Evolutionary conservation across 768 basidiomycete species (phyloP).

Genomic region (Mycena galopus): DNA sequence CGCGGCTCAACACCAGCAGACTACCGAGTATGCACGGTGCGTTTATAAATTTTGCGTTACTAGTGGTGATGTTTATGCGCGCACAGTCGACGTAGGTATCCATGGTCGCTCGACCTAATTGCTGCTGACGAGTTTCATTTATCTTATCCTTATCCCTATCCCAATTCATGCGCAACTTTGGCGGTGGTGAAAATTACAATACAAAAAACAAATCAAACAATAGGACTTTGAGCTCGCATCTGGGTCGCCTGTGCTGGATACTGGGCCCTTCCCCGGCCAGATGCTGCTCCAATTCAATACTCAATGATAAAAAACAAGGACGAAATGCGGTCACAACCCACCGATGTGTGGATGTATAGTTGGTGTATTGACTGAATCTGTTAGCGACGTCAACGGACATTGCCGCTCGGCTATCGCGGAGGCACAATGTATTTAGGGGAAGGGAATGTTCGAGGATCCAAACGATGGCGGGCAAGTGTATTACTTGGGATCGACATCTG

Average conservation of each 20-base stretch:
- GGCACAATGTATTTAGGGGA: background rate
- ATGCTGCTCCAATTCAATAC: conserved; percentile 37
- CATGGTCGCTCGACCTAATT: conserved; percentile 41
- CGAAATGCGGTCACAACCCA: background rate
- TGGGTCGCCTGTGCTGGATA: conserved; percentile 48
- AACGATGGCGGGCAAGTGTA: background rate
- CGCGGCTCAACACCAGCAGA: conserved; percentile 87
- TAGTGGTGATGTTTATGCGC: background rate
- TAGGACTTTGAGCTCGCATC: conserved; percentile 53
- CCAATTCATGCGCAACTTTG: conserved; percentile 8
- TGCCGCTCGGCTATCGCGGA: conserved; percentile 10
- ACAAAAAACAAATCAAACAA: conserved; percentile 11
- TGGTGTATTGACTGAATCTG: background rate
- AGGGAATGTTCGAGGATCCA: too few relatives aligned
- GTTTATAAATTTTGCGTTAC: conserved; percentile 32
- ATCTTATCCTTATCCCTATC: conserved; percentile 29
- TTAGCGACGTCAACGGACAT: conserved; percentile 28
- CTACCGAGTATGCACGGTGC: conserved; percentile 86
- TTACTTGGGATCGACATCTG: background rate
- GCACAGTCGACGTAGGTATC: conserved; percentile 64
- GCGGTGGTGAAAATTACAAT: conserved; percentile 27
- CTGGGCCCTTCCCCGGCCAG: conserved; percentile 25
- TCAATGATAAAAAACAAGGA: background rate
- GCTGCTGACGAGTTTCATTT: conserved; percentile 28
- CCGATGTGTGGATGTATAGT: background rate